phyloP scores from a whole-genome alignment of 2,329 filamentous ascomycete genomes.

The Gnomoniopsis smithogilvyi region DNA sequence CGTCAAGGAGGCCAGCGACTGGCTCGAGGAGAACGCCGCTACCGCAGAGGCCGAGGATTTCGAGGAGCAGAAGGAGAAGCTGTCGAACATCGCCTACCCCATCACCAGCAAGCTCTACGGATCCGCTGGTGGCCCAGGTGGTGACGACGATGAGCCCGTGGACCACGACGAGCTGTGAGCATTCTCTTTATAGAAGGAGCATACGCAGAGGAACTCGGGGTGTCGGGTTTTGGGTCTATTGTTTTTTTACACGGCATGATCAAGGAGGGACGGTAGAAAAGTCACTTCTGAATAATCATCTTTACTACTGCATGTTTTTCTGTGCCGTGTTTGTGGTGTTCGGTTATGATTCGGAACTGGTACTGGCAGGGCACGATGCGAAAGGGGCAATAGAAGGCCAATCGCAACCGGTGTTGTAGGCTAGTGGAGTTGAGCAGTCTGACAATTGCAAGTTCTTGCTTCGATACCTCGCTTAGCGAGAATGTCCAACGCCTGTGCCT shows the following conservation, averaged over 20 bases:
- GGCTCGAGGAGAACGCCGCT: conserved; percentile 92
- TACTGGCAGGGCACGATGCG: conserved; percentile 3
- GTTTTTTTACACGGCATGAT: neutral
- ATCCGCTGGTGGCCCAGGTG: conserved; percentile 58
- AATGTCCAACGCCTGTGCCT: no score
- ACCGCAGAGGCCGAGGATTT: conserved; percentile 90
- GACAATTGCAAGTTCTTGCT: neutral
- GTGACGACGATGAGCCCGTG: conserved; percentile 67
- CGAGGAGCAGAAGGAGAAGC: conserved; percentile 99
- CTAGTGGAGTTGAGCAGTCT: conserved; percentile 12
- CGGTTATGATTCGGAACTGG: conserved; percentile 9
- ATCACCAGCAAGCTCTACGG: conserved; percentile 98
- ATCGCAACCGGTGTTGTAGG: conserved; percentile 10
- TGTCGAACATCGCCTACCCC: conserved; percentile 93
- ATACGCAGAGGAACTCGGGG: neutral
- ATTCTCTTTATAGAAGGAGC: neutral
- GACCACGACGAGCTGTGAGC: conserved; percentile 76
- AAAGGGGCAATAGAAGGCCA: conserved; percentile 10
- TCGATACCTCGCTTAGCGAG: neutral
- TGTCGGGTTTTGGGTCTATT: neutral
- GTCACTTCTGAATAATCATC: conserved; percentile 13
- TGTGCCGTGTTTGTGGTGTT: conserved; percentile 7
- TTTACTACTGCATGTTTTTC: conserved; percentile 5
- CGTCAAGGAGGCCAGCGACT: conserved; percentile 94
- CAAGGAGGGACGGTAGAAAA: conserved; percentile 11